A percentile compares a stretch with the other conserved stretches of the same genome.
Conservation (phyloP, 176 grass and related monocot species). For the Thalia dealbata region DNA sequence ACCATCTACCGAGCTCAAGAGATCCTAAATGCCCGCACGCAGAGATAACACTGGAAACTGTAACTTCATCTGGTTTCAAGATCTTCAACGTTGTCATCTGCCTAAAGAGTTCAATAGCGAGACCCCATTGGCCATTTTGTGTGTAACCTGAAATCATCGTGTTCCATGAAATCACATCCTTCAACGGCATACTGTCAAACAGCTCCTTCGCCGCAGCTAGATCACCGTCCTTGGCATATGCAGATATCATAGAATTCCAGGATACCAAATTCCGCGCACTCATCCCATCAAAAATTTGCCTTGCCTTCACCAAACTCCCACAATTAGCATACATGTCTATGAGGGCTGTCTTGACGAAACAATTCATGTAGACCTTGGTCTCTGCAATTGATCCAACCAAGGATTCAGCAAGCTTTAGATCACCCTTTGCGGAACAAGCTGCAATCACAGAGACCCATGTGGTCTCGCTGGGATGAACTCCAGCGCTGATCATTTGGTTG, state of each 20-base stretch:
- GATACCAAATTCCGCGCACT: constrained; percentile 1
- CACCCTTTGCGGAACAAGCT: constrained; percentile 4
- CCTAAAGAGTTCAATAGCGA: constrained; percentile 12
- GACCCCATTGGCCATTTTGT: constrained; percentile 10
- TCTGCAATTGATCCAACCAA: not conserved
- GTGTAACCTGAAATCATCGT: constrained; percentile 18
- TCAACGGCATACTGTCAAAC: constrained; percentile 2
- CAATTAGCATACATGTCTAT: constrained; percentile 18
- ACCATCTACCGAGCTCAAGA: constrained; percentile 16
- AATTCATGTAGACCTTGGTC: not conserved
- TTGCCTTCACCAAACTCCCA: constrained; percentile 1
- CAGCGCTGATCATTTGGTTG: not conserved
- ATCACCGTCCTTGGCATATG: constrained; percentile 17
- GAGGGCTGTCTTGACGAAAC: constrained; percentile 11
- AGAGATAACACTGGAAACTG: constrained; percentile 16
- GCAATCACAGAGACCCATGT: constrained; percentile 14
- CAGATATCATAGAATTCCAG: constrained; percentile 18
- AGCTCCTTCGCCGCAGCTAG: constrained; percentile 8
- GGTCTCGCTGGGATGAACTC: constrained; percentile 7
- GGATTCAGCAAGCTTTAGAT: constrained; percentile 8
- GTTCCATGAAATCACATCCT: constrained; percentile 23
- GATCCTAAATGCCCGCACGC: constrained; percentile 19
- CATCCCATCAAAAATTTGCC: constrained; percentile 8
- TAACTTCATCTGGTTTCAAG: constrained; percentile 12
- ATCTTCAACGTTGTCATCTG: not conserved